These are phyloP conservation scores for Fusarium begoniae DNA, from an alignment of 2,329 filamentous ascomycete genomes.

Conservation along the genomic window DNA sequence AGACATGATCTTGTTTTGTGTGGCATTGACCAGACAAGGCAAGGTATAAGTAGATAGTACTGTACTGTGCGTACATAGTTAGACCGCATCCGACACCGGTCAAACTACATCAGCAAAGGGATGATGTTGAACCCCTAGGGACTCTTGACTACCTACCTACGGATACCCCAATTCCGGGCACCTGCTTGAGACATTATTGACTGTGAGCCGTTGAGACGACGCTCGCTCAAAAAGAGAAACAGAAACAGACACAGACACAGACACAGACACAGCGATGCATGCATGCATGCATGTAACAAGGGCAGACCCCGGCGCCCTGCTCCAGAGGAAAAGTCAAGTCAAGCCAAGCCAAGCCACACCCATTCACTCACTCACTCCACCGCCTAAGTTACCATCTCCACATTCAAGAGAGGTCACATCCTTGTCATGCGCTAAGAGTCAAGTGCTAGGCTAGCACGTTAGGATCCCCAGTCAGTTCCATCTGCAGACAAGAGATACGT, in stretches of 20 bases:
- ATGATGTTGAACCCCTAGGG: background rate
- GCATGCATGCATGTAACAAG: background rate
- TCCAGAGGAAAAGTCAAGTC: constrained; percentile 10
- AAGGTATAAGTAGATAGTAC: background rate
- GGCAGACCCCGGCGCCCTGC: constrained; percentile 4
- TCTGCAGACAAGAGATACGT: constrained; percentile 24
- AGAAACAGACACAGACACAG: background rate
- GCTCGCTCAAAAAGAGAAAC: background rate
- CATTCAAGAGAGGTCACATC: constrained; percentile 24
- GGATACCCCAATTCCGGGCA: background rate
- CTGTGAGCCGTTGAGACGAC: constrained; percentile 14
- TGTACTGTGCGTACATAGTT: background rate
- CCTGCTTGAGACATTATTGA: constrained; percentile 27
- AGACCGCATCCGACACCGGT: background rate
- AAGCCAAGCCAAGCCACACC: constrained; percentile 24
- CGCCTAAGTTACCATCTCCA: constrained; percentile 18
- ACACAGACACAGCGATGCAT: background rate
- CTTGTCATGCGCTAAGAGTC: constrained; percentile 22
- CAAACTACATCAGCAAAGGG: background rate
- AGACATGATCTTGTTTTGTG: constrained; percentile 6
- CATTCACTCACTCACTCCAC: constrained; percentile 12
- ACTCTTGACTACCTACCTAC: background rate
- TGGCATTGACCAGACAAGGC: background rate
- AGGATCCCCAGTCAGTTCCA: constrained; percentile 26
- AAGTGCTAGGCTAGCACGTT: constrained; percentile 11